These are phyloP conservation scores for Lupinus albus DNA, from an alignment of 306 rosid genomes.

Conservation along the genomic window DNA sequence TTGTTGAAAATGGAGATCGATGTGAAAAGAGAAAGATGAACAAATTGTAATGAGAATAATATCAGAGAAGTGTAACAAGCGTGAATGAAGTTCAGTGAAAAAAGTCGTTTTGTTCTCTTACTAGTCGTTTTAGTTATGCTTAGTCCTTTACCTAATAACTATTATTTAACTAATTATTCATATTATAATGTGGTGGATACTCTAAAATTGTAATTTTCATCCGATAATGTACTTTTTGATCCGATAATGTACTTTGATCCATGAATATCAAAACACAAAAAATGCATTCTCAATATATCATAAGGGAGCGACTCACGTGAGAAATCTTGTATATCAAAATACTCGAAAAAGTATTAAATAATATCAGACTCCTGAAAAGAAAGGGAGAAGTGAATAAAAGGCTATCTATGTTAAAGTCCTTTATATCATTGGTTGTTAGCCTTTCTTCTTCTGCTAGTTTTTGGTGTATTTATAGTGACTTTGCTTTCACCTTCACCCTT, in stretches of 20 bases:
- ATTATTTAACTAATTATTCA: too few relatives aligned
- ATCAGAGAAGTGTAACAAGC: constrained; percentile 22
- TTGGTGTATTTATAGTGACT: constrained; percentile 36
- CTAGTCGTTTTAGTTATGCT: constrained; percentile 21
- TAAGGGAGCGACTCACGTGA: too few relatives aligned
- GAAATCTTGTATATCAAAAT: too few relatives aligned
- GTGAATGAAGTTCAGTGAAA: constrained; percentile 2
- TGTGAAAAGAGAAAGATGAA: constrained; percentile 22
- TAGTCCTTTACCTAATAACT: not conserved
- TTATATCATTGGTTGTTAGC: constrained; percentile 41
- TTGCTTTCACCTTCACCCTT: too few relatives aligned
- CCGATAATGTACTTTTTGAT: too few relatives aligned
- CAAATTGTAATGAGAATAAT: not conserved
- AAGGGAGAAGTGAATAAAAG: not conserved
- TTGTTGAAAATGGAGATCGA: constrained; percentile 31
- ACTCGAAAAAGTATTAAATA: constrained; percentile 7
- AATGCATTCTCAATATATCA: too few relatives aligned
- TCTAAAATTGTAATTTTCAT: too few relatives aligned
- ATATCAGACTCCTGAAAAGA: not conserved
- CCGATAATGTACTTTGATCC: too few relatives aligned
- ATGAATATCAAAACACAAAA: too few relatives aligned
- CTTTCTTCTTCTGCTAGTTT: constrained; percentile 47
- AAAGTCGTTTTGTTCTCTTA: constrained; percentile 30
- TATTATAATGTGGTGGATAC: too few relatives aligned
- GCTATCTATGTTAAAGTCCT: constrained; percentile 18